A percentile compares a stretch with the other conserved stretches of the same genome.
Evolutionary conservation across 148 eudicot species (phyloP).

Genomic region (Pharnaceum exiguum): DNA sequence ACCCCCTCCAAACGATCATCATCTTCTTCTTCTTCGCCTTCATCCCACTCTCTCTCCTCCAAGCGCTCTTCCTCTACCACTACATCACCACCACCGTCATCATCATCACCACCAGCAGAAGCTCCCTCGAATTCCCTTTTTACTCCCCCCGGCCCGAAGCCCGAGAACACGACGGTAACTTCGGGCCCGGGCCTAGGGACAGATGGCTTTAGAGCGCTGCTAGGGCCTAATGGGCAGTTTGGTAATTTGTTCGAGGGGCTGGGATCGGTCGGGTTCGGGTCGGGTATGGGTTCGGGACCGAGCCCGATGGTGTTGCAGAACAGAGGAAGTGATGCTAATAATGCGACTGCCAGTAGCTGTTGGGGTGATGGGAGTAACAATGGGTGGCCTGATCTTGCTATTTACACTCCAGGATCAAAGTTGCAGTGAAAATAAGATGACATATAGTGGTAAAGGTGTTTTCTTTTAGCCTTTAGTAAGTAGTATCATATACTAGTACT

Average conservation of each 20-base stretch:
- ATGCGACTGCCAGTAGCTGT: constrained; percentile 23
- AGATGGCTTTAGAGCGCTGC: constrained; percentile 20
- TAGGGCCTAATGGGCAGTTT: constrained; percentile 36
- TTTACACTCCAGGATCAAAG: constrained; percentile 55
- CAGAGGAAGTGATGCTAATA: constrained; percentile 8
- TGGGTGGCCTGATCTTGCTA: constrained; percentile 69
- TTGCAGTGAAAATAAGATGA: constrained; percentile 34
- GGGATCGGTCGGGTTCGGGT: constrained; percentile 15
- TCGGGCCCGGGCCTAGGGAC: neutral
- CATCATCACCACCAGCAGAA: neutral
- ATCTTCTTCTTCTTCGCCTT: constrained; percentile 34
- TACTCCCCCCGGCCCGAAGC: constrained; percentile 1
- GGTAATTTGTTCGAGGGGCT: constrained; percentile 38
- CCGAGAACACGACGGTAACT: neutral
- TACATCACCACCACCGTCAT: neutral
- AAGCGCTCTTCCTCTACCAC: neutral
- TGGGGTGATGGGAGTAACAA: constrained; percentile 29
- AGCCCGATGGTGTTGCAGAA: constrained; percentile 13
- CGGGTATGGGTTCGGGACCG: constrained; percentile 21
- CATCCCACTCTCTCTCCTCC: neutral
- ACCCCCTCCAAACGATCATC: constrained; percentile 55
- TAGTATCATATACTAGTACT: no score
- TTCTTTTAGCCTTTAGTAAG: no score
- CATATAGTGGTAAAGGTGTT: no score
- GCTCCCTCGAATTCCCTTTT: neutral